A percentile compares a stretch with the other conserved stretches of the same genome.
These are phyloP conservation scores for Dryadomyces quercus-mongolicae DNA, from an alignment of 2,329 filamentous ascomycete genomes.

Conservation along the genomic window DNA sequence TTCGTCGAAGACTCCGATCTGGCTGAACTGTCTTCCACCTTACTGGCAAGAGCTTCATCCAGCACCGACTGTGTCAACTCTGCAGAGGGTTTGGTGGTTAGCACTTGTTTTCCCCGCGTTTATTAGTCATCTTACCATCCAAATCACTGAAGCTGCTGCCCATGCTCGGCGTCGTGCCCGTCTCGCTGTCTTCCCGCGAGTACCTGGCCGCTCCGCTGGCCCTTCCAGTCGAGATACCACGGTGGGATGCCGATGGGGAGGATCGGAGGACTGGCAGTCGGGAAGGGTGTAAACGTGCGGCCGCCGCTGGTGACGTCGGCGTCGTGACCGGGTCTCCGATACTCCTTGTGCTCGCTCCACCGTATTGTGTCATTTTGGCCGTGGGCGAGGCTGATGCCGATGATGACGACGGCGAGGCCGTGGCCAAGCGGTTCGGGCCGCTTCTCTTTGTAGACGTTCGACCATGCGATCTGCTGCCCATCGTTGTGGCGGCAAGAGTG, in stretches of 20 bases:
- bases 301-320: slow-evolving; percentile 3
- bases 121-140: slow-evolving; percentile 43
- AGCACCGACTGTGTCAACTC: slow-evolving; percentile 1
- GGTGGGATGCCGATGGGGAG: slow-evolving; percentile 39
- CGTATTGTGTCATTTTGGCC: background rate
- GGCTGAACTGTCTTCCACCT: background rate
- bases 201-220: slow-evolving; percentile 41
- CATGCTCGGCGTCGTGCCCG: slow-evolving; percentile 55
- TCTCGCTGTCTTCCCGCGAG: slow-evolving; percentile 55
- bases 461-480: slow-evolving; percentile 1
- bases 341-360: background rate
- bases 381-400: slow-evolving; percentile 9
- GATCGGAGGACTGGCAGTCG: slow-evolving; percentile 21
- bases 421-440: slow-evolving; percentile 11
- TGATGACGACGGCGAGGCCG: slow-evolving; percentile 2
- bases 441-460: slow-evolving; percentile 12
- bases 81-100: background rate
- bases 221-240: slow-evolving; percentile 10
- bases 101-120: background rate
- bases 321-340: background rate
- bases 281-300: slow-evolving; percentile 4
- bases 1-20: background rate
- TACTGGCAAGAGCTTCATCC: slow-evolving; percentile 1
- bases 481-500: slow-evolving; percentile 6
- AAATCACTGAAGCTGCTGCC: slow-evolving; percentile 80